These are phyloP conservation scores for Madurella fahalii DNA, from an alignment of 2,329 filamentous ascomycete genomes.

Conservation along the genomic window DNA sequence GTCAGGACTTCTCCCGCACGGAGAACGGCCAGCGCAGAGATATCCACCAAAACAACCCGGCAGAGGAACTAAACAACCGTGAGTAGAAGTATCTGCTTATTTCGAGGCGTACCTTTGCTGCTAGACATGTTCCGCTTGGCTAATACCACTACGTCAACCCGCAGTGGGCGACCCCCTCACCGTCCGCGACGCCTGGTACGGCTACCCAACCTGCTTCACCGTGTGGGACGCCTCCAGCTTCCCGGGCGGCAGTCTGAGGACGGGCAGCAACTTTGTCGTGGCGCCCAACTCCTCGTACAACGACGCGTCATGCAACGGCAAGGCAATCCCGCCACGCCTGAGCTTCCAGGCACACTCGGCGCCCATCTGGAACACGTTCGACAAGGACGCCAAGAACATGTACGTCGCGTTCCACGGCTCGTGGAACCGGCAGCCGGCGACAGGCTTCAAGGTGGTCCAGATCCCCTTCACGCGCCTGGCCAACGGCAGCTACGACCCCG, in stretches of 20 bases:
- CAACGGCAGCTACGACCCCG: constrained; percentile 30
- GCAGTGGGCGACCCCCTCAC: constrained; percentile 30
- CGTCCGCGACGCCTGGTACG: constrained; percentile 34
- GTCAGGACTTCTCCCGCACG: constrained; percentile 41
- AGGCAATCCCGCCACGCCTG: constrained; percentile 37
- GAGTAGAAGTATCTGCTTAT: constrained; percentile 7
- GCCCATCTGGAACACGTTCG: constrained; percentile 31
- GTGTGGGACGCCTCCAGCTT: constrained; percentile 30
- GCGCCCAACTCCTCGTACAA: constrained; percentile 34
- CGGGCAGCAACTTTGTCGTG: constrained; percentile 38
- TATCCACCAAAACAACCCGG: constrained; percentile 59
- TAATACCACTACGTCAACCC: background rate
- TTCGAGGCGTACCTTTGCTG: too few species aligned
- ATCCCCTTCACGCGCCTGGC: constrained; percentile 30
- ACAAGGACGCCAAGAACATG: constrained; percentile 31
- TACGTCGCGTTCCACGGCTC: constrained; percentile 33
- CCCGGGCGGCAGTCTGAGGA: constrained; percentile 27
- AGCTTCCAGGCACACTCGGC: constrained; percentile 32
- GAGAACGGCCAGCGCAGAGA: constrained; percentile 43
- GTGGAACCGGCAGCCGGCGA: constrained; percentile 30
- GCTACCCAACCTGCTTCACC: constrained; percentile 50
- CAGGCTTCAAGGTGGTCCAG: constrained; percentile 31
- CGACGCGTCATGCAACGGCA: constrained; percentile 34
- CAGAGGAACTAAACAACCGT: constrained; percentile 62
- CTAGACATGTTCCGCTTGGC: background rate